A percentile compares a stretch with the other conserved stretches of the same genome.
Conservation (phyloP, 768 basidiomycete genomes). For the Boletus sensibilis region DNA sequence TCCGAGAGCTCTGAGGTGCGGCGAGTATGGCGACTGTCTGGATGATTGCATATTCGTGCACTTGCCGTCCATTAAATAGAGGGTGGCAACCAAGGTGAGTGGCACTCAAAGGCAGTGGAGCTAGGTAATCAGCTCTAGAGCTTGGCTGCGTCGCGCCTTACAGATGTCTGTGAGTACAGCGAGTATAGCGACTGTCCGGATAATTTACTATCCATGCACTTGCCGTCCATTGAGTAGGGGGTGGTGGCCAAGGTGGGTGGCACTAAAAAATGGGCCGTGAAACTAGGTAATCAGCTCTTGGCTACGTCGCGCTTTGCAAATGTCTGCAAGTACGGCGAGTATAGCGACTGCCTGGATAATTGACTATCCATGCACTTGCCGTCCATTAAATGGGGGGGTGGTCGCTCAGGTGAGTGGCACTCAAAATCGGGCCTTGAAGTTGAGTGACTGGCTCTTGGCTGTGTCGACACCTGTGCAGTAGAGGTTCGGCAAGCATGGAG, state of each 20-base stretch:
- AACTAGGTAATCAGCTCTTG: not conserved
- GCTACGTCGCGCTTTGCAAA: not conserved
- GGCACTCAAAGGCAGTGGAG: not conserved
- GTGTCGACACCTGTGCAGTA: not conserved
- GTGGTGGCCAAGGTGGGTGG: not conserved
- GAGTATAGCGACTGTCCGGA: too few species aligned
- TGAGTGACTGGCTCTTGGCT: not conserved
- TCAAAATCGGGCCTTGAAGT: not conserved
- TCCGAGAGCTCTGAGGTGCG: not conserved
- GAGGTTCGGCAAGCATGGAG: not conserved
- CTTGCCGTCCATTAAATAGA: too few species aligned
- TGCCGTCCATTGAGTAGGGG: not conserved
- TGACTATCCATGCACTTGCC: not conserved
- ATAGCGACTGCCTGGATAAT: too few species aligned
- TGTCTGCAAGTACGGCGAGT: not conserved
- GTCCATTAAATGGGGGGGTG: not conserved
- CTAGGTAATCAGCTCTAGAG: too few species aligned
- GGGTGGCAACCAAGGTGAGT: not conserved
- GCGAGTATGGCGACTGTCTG: not conserved
- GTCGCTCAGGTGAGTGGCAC: not conserved
- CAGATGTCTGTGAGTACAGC: not conserved
- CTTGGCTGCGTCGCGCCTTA: not conserved
- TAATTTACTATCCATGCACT: not conserved
- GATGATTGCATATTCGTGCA: too few species aligned
- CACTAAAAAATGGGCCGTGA: not conserved